These are phyloP conservation scores for Serendipita sp. DNA, from an alignment of 768 basidiomycete species.

Conservation along the genomic window DNA sequence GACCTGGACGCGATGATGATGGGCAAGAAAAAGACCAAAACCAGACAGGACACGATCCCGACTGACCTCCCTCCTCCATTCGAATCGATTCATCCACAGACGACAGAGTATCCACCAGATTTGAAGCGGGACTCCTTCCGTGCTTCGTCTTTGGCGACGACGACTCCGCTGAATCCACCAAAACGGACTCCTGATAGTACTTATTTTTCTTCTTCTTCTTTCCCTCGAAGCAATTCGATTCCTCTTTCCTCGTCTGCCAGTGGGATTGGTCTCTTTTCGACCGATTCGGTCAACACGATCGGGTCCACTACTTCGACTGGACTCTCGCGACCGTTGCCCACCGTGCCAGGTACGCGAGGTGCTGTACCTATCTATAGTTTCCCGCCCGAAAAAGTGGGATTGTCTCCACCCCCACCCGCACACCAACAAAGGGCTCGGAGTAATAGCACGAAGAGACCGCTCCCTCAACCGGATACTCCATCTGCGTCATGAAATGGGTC, in stretches of 20 bases:
- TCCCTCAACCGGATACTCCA: not conserved
- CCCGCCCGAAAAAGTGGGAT: conserved; percentile 5
- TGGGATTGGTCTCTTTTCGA: not conserved
- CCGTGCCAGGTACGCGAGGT: not conserved
- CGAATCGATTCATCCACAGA: not conserved
- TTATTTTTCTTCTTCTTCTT: too few species aligned
- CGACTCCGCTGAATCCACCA: too few species aligned
- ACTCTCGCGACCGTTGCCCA: not conserved
- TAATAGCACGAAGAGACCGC: not conserved
- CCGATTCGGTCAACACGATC: not conserved
- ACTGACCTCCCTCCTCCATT: not conserved
- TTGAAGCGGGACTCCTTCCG: not conserved
- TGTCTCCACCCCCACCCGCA: not conserved
- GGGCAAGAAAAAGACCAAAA: not conserved
- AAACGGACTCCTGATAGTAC: too few species aligned
- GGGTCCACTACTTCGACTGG: not conserved
- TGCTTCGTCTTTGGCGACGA: too few species aligned
- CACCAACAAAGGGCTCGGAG: not conserved
- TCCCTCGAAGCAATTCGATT: not conserved
- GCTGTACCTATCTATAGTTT: not conserved
- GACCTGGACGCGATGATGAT: not conserved
- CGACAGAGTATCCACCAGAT: not conserved
- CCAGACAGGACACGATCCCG: not conserved
- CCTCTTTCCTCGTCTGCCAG: not conserved
- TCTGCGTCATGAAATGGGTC: not conserved